Evolutionary conservation across 1,284 basidiomycete genomes (phyloP), one percentile per base, ranked within the genome.

Genomic region (Ceratobasidium sp.): DNA sequence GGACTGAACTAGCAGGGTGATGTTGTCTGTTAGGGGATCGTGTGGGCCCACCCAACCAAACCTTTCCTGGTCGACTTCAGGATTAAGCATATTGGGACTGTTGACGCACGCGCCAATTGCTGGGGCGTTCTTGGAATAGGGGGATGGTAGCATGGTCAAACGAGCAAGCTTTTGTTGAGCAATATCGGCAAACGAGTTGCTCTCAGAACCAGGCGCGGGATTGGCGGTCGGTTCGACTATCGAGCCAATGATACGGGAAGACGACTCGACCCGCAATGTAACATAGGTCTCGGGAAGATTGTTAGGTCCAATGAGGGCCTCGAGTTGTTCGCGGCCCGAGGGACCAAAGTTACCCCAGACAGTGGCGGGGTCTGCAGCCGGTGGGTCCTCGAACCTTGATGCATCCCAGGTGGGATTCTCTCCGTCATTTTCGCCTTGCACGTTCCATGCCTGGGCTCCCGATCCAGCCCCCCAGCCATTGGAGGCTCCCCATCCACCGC

Each of bases 41-140:
- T 68, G 65, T 12, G n/a, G 40, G 42, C 42, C 65, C 22, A 68
- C 65, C 65, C 65, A 68, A 27, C 53, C 53, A 29, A 68, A 68
- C 42, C 49, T 68, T 40, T 40, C 20, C 20, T 68, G 32, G 25
- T 68, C 65, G 32, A 56, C 12, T 8, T 40, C 31, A 29, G 53
- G 52, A 25, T 32, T 56, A 8, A 68, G 31, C 65, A 68, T 56
- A 1, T 45, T 29, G 22, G 65, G 65, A 12, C 50, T 45, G 31
- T 45, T 56, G 31, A 68, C 43, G 32, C 65, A 68, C 2, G 53
- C 52, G 3, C 43, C 65, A 8, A 22, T 8, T 13, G 43, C 31
- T 20, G 65, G 65, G 8, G 65, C 65, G 13, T 35, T 27, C 31
- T 56, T 32, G 2, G 53, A 56, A 20, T 47, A 29, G 13, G 42